Base-by-base conservation (phyloP, 2,329 filamentous ascomycete genomes). In the Aureobasidium sp. region DNA sequence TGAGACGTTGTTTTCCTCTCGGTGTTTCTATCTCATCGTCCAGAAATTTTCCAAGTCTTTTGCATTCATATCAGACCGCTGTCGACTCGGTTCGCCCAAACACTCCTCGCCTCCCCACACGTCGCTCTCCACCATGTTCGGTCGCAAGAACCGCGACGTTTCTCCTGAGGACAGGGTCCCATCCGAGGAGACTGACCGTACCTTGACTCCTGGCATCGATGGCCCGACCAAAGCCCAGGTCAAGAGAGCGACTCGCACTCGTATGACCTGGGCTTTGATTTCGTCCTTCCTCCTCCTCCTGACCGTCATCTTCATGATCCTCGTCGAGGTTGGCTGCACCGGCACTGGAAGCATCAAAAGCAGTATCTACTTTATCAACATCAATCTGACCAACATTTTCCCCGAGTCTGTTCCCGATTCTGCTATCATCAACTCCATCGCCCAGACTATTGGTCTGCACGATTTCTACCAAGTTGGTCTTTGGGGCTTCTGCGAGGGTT, bases 391-490 rank as follows among this genome's bases (percentile, higher is more conserved):
- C 67, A 83, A 95, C 69, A 88, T 97, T 71, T 87, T 96, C 62
- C 88, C 89, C 0, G 78, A 84, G 37, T 85, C 83, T 5, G 83
- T 90, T 17, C 87, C 88, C 45, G 88, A 91, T 71, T 85, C 86
- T 11, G 77, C 82, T 27, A 81, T 96, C 49, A 88, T 96, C 75
- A 96, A 96, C 78, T 91, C 87, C 49, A 91, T 96, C 67, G 91
- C 91, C 4, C 87, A 90, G 57, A 90, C 88, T 25, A 80, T 97
- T 60, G 93, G 92, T 34, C 81, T 97, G 53, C 91, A 96, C 73
- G 93, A 97, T 75, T 97, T 96, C 76, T 97, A 97, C 75, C 89
- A 91, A 69, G 89, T 96, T 31, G 92, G 92, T 6, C 77, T 97
- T 44, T 97, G 93, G 93, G 88, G 87, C 64, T 96, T 88, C 74